Conservation (phyloP, 257 asterid species). For the Petunia secreta region DNA sequence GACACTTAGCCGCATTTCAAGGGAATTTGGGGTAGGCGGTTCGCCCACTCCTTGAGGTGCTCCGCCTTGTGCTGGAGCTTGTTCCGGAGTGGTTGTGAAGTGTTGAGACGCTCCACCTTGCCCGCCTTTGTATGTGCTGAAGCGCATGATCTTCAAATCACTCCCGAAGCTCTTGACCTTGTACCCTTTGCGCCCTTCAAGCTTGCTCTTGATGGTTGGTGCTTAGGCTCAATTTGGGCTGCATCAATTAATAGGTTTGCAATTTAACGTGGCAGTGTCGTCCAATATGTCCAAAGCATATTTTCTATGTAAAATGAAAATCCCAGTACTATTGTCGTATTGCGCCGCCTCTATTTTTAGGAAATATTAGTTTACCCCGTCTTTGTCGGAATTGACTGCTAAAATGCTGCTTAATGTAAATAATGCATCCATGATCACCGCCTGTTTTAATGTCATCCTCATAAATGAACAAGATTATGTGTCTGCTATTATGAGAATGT, state of each 20-base stretch:
- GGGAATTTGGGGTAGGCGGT: no score
- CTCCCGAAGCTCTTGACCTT: no score
- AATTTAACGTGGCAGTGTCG: not conserved
- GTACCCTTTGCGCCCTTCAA: no score
- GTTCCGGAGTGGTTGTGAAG: no score
- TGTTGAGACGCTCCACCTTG: no score
- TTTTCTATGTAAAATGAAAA: not conserved
- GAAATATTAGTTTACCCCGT: constrained; percentile 5
- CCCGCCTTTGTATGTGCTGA: no score
- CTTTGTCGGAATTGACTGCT: constrained; percentile 6
- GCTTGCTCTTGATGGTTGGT: no score
- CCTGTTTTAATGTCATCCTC: not conserved
- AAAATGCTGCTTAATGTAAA: not conserved
- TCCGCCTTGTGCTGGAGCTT: no score
- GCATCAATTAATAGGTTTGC: not conserved
- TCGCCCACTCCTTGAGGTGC: no score
- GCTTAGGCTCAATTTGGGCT: no score
- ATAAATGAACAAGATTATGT: not conserved
- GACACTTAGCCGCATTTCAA: no score
- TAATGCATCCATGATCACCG: not conserved
- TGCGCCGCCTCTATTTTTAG: constrained; percentile 2
- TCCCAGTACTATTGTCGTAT: not conserved
- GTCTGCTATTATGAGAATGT: not conserved
- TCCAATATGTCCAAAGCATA: constrained; percentile 7
- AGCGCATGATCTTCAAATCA: no score